Base-by-base conservation (phyloP, 176 grass and related monocot genomes). In the Luzula sylvatica region DNA sequence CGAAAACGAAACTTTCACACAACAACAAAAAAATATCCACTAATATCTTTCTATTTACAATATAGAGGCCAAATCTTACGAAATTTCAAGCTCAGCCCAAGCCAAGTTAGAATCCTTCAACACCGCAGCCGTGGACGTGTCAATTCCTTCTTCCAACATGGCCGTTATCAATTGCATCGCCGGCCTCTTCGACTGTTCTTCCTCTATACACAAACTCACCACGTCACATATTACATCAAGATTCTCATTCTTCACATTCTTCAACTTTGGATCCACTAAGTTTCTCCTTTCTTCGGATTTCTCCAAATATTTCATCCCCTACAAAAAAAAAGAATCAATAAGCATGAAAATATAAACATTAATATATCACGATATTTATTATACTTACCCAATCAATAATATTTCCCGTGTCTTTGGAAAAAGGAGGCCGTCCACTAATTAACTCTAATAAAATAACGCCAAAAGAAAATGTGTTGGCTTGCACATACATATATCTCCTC, bases 381-480 rank as follows among this genome's bases (percentile, higher is more conserved):
- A 4, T 13, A 35, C 64, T 68, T 87, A 87, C 92, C 92, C 92
- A 86, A 47, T 83, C 72, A 8, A 88, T 55, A 38, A 98, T 63
- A 8, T 52, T 46, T 8, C 69, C 72, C 23, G 62, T 81, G 18
- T 90, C 71, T 50, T 72, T 90, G 65, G 66, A 86, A 51, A 76
- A 38, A 20, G 71, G 19, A 38, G 85, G 77, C 55, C 72, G 69
- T 17, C 92, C 85, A 45, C 85, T 98, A 53, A 90, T 77, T 7
- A 98, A 50, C 61, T 98, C 92, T 2, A 98, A 56, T 16, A 98
- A 63, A 38, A 98, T 80, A 48, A 87, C 74, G 6, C 92, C 92
- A 43, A 98, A 98, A 0, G 65, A 75, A 55, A 83, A 80, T 1
- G 78, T 98, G 59, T 98, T 98, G 11, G 56, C 80, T 68, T 90